A percentile compares a stretch with the other conserved stretches of the same genome.
Conservation (phyloP, 345 rosid genomes). For the Pistacia atlantica region DNA sequence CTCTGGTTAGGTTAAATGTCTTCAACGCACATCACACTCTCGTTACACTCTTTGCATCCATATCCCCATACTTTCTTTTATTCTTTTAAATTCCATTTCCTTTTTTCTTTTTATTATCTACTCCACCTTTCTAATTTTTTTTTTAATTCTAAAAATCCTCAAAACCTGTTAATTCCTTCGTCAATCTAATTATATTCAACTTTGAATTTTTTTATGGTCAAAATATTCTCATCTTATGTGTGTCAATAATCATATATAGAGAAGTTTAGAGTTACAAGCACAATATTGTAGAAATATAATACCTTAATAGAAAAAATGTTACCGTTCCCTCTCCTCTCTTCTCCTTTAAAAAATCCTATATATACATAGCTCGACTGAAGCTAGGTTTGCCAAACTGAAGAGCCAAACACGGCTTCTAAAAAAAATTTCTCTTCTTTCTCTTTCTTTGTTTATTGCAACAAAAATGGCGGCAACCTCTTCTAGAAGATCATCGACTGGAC, state of each 20-base stretch:
- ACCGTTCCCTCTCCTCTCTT: neutral
- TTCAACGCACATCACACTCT: too few species aligned
- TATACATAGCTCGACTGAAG: constrained; percentile 43
- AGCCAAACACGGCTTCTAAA: constrained; percentile 31
- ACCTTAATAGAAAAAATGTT: neutral
- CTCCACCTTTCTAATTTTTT: too few species aligned
- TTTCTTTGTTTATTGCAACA: neutral
- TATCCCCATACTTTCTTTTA: neutral
- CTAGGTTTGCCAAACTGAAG: constrained; percentile 52
- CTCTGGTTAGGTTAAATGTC: neutral
- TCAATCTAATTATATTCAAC: too few species aligned
- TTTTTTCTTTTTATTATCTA: neutral
- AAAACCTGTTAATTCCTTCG: too few species aligned
- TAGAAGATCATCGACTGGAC: constrained; percentile 39
- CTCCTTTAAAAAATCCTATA: constrained; percentile 33
- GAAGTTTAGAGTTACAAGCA: neutral
- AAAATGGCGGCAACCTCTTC: constrained; percentile 60
- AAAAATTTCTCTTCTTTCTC: neutral
- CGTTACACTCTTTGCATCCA: constrained; percentile 3
- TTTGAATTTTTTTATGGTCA: too few species aligned
- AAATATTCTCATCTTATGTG: neutral
- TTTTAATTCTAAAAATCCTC: too few species aligned
- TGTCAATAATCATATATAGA: neutral
- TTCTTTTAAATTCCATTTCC: neutral
- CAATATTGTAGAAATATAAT: neutral